Evolutionary conservation across 208 protist genomes (phyloP), one percentile per base, ranked within the genome.

Genomic region (Vickermania ingenoplastis): DNA sequence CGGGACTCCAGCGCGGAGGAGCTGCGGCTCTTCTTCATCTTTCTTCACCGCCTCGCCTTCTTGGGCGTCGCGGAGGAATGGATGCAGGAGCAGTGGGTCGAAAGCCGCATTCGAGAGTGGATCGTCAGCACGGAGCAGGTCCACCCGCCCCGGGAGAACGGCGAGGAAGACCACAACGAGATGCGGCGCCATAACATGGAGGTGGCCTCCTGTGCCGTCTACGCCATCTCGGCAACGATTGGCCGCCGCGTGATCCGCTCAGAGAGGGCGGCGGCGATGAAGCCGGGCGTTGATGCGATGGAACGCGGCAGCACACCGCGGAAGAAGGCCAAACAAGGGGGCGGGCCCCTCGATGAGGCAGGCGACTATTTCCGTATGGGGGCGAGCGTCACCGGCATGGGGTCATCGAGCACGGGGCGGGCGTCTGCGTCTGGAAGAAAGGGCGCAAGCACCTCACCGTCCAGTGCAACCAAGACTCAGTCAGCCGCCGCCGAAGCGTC

Each of bases 11-110:
- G 5, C 41, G 23, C 17, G 5, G 22, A 49, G 11, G 23, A 29
- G n/a, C 57, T 61, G 17, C 28, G 57, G n/a, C 41, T 25, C 28
- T 61, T 61, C 57, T 61, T 61, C 24, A 17, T 30, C 17, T 30
- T 61, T 61, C 57, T 61, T 4, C 57, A 61, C 56, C 31, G 24
- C 14, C 4, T 61, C 31, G 25, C 41, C 28, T 61, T 49, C 41
- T 5, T 17, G 5, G 28, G 13, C 17, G 41, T 53, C 13, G 41
- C 36, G 23, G 14, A 49, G 57, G 41, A n/a, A 11, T 53, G 57
- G 41, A 29, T 61, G 31, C 5, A 14, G 7, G 23, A 25, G 11
- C 24, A 23, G n/a, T n/a, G 11, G n/a, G 14, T 61, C 17, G 25
- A 17, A 14, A 7, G 5, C 11, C 14, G 26, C 24, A 53, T 61